Percentiles rank a stretch among this genome's conserved stretches.
Conservation (phyloP, 75 land plant species). For the Gnetum montanum region DNA sequence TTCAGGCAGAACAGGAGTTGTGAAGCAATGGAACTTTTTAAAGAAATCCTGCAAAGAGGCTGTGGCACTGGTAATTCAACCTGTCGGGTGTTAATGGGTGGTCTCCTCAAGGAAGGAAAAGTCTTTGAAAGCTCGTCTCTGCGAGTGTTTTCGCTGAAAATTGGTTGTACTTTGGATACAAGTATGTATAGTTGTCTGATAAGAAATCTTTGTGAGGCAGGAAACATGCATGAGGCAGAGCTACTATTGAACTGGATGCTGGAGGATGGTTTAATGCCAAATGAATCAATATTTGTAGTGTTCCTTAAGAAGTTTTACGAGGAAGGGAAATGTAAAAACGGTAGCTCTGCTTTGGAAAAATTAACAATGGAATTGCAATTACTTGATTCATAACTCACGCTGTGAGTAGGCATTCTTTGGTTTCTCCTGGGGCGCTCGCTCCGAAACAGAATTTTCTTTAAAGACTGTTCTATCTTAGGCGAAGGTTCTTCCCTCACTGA, state of each 20-base stretch:
- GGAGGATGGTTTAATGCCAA: slow-evolving; percentile 1
- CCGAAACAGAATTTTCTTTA: no score
- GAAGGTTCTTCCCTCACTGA: no score
- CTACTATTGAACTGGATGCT: background rate
- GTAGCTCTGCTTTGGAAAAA: background rate
- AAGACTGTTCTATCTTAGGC: no score
- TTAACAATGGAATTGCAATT: background rate
- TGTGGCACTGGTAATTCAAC: background rate
- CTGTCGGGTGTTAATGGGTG: background rate
- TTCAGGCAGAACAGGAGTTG: background rate
- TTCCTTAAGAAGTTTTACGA: background rate
- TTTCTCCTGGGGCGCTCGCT: no score
- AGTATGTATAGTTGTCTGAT: background rate
- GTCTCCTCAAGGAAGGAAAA: background rate
- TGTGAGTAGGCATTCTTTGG: no score
- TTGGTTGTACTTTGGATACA: background rate
- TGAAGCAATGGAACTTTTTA: background rate
- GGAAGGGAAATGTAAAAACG: background rate
- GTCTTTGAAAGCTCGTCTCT: background rate
- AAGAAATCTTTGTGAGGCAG: background rate
- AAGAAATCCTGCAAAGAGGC: background rate
- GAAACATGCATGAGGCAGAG: background rate
- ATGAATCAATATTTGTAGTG: background rate
- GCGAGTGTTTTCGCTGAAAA: background rate
- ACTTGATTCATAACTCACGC: no score